These are phyloP conservation scores for Schizochytrium sp. DNA, from an alignment of 108 stramenopile genomes.

Conservation along the genomic window DNA sequence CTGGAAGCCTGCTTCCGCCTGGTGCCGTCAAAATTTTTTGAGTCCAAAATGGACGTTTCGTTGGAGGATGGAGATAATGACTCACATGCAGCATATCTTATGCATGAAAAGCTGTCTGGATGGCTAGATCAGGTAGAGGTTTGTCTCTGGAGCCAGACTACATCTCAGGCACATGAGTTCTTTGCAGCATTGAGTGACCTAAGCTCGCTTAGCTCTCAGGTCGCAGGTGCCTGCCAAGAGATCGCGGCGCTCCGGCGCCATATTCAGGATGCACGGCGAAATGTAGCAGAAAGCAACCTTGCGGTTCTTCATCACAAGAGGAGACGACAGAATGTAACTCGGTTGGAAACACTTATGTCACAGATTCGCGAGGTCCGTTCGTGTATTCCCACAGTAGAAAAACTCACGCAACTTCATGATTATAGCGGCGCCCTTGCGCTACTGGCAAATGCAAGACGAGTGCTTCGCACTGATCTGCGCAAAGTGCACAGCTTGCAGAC, in stretches of 20 bases:
- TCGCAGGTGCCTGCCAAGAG: neutral
- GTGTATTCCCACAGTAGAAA: conserved; percentile 16
- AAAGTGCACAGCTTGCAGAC: conserved; percentile 42
- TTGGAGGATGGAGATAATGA: conserved; percentile 9
- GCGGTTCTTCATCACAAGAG: conserved; percentile 23
- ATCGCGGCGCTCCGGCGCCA: conserved; percentile 27
- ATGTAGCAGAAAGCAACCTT: neutral
- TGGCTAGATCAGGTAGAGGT: conserved; percentile 60
- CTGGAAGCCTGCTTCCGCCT: conserved; percentile 29
- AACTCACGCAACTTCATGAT: neutral
- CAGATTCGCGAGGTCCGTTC: conserved; percentile 26
- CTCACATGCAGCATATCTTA: conserved; percentile 35
- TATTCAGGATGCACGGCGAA: neutral
- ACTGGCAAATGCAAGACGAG: conserved; percentile 21
- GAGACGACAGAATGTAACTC: neutral
- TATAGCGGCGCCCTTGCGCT: conserved; percentile 22
- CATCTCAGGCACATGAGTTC: conserved; percentile 50
- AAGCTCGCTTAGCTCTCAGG: neutral
- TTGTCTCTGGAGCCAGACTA: conserved; percentile 40
- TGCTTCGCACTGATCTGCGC: conserved; percentile 30
- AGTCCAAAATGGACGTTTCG: neutral
- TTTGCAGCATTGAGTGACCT: conserved; percentile 45
- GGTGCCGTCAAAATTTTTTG: conserved; percentile 15
- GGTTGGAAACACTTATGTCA: neutral
- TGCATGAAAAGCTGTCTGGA: conserved; percentile 50